Evolutionary conservation across 768 basidiomycete species (phyloP), one percentile per base, ranked within the genome.

Genomic region (Kondoa malvinella): DNA sequence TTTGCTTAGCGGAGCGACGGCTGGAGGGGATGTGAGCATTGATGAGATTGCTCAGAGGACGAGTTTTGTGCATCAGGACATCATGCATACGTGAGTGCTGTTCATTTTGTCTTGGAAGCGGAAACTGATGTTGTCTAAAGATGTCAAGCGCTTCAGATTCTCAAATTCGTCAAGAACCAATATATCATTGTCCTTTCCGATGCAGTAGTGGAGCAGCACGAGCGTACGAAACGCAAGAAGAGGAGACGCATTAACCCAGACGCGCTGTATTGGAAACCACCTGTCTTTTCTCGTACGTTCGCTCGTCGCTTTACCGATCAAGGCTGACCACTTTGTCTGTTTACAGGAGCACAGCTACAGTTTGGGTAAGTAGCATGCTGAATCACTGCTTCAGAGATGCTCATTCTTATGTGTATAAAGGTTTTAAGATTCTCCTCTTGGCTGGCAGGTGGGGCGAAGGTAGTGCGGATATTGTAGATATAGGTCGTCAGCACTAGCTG

Each of bases 41-140:
- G 95, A 99, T 74, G 95, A 97, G 74, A 92, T 99, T 72, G 92
- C 95, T 8, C 88, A 92, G 78, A 87, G 85, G 79, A 97, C 94
- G 1, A 82, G 89, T 17, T 92, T 99, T 77, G 92, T 90, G 2
- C 92, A 94, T 73, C 85, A 87, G 32, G 95, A 99, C 77, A 86
- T 99, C 68, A 91, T 94, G 87, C 94, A 95, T 79, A 97, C 95
- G 94, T 96, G 76, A 77, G 91, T 85, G 12, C 15, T 58, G 4
- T 25, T 1, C 31, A 3, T 26, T 64, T 30, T 60, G 32, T 29
- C 62, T 1, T 57, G 64, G 64, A 29, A 59, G n/a, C 32, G 29
- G 56, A 27, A 56, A 30, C 15, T 68, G 27, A 64, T 34, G 50
- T 40, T 30, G 40, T 67, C 61, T 50, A 67, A 57, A 30, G 29